Conservation (phyloP, 169 alveolate species). For the Plasmodium vivax region DNA sequence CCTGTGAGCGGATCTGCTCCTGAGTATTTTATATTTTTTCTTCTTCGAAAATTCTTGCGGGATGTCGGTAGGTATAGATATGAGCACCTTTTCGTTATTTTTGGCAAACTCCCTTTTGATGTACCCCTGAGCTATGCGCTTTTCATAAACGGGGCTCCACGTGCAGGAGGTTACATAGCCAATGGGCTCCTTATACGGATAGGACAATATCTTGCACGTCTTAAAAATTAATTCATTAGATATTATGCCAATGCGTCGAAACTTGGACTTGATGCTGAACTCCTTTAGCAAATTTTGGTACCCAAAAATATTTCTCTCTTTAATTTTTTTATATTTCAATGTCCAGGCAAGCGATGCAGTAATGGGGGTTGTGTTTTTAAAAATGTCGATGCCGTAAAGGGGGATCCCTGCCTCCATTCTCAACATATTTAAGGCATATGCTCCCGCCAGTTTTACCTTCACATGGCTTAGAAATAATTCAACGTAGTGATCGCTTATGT, state of each 20-base stretch:
- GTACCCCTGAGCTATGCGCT: conserved; percentile 71
- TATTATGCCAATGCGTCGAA: conserved; percentile 54
- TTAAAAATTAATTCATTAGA: conserved; percentile 65
- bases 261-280: conserved; percentile 46
- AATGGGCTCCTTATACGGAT: conserved; percentile 69
- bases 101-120: conserved; percentile 74
- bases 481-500: conserved; percentile 18
- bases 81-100: conserved; percentile 67
- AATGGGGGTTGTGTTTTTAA: conserved; percentile 81
- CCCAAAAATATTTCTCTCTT: conserved; percentile 79
- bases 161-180: conserved; percentile 73
- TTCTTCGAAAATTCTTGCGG: conserved; percentile 67
- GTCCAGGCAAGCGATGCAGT: conserved; percentile 83
- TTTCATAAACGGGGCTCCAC: conserved; percentile 74
- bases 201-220: conserved; percentile 69
- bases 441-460: conserved; percentile 77
- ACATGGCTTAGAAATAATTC: conserved; percentile 73
- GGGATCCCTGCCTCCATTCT: conserved; percentile 85
- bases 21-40: conserved; percentile 64
- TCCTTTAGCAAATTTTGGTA: conserved; percentile 67
- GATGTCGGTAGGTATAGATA: conserved; percentile 67
- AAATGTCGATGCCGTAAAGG: conserved; percentile 78
- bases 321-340: conserved; percentile 77
- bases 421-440: conserved; percentile 78
- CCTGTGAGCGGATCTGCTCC: conserved; percentile 66